Evolutionary conservation across 129 eudicot genomes (phyloP).

Genomic region (Flaveria ramosissima): DNA sequence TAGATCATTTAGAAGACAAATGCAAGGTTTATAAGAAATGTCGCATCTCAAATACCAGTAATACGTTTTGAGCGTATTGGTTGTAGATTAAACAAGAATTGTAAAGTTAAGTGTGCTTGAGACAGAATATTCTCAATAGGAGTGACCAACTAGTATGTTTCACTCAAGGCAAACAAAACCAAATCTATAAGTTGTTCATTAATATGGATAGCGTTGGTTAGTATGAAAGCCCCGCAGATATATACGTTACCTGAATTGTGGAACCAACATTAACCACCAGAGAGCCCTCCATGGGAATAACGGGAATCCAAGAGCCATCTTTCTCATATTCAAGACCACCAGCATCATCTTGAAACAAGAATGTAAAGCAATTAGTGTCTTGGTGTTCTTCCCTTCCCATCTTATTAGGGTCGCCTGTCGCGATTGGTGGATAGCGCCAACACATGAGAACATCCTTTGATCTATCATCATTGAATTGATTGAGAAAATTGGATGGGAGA

Average conservation of each 20-base stretch:
- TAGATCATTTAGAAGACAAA: too few species aligned
- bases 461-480: constrained; percentile 28
- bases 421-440: constrained; percentile 30
- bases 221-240: too few species aligned
- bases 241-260: constrained; percentile 29
- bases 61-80: too few species aligned
- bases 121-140: too few species aligned
- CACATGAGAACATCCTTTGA: constrained; percentile 27
- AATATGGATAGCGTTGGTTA: too few species aligned
- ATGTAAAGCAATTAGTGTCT: constrained; percentile 27
- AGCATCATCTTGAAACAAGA: constrained; percentile 34
- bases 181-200: too few species aligned
- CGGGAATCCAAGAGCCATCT: constrained; percentile 31
- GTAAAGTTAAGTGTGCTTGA: too few species aligned
- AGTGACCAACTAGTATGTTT: too few species aligned
- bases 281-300: constrained; percentile 18
- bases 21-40: too few species aligned
- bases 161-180: too few species aligned
- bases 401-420: not conserved
- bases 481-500: constrained; percentile 27
- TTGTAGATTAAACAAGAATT: too few species aligned
- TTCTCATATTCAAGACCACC: constrained; percentile 36
- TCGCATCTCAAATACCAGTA: too few species aligned
- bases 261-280: constrained; percentile 35
- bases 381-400: constrained; percentile 30